Conservation (phyloP, 164 flowering plant species). For the Malania oleifera region DNA sequence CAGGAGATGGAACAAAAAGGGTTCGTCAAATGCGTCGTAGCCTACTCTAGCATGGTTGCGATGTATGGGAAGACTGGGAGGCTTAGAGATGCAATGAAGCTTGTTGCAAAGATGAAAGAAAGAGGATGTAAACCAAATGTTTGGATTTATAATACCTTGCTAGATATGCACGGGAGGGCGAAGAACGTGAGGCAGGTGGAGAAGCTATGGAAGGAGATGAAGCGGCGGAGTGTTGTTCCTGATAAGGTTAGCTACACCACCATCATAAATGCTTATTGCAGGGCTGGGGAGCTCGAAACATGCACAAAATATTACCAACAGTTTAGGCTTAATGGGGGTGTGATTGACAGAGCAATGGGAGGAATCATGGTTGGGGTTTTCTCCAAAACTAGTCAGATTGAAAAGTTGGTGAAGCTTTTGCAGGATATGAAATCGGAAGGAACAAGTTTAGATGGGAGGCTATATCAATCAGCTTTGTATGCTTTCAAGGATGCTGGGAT, state of each 20-base stretch:
- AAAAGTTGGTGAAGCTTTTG: constrained; percentile 63
- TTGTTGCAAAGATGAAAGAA: constrained; percentile 75
- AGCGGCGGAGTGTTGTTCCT: constrained; percentile 49
- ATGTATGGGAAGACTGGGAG: constrained; percentile 73
- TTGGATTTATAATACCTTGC: constrained; percentile 70
- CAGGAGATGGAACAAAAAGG: constrained; percentile 60
- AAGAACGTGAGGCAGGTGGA: constrained; percentile 61
- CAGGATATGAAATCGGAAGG: constrained; percentile 61
- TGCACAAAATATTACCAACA: constrained; percentile 51
- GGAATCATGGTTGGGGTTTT: constrained; percentile 84
- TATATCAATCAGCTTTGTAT: constrained; percentile 57
- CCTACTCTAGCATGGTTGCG: constrained; percentile 70
- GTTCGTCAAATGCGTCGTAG: constrained; percentile 69
- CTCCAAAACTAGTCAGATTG: constrained; percentile 45
- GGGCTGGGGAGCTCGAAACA: constrained; percentile 47
- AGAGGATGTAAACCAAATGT: constrained; percentile 73
- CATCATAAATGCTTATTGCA: constrained; percentile 54
- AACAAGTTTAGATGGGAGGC: constrained; percentile 51
- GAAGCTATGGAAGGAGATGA: constrained; percentile 85
- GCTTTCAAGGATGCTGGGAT: constrained; percentile 76
- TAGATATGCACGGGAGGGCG: constrained; percentile 70
- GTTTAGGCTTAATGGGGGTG: constrained; percentile 52
- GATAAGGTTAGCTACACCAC: constrained; percentile 75
- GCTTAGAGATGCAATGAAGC: constrained; percentile 60
- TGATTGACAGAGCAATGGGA: constrained; percentile 61